These are phyloP conservation scores for Hamiltosporidium magnivora DNA, from an alignment of 371 early-diverging fungal genomes.

Conservation along the genomic window DNA sequence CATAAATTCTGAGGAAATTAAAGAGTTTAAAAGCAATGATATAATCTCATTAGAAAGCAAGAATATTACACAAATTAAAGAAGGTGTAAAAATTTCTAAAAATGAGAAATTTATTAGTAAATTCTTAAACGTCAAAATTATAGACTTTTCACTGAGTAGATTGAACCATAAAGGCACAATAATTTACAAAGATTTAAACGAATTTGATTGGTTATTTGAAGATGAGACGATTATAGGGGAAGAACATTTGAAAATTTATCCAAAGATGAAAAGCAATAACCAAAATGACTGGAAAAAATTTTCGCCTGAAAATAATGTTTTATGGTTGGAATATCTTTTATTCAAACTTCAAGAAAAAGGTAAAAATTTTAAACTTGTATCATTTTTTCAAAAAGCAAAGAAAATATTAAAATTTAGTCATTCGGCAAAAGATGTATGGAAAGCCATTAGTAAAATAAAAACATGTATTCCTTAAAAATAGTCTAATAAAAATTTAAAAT, in stretches of 20 bases:
- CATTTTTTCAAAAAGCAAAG: no score
- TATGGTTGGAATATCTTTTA: constrained; percentile 46
- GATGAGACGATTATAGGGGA: constrained; percentile 22
- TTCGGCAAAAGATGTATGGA: no score
- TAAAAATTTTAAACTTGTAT: neutral
- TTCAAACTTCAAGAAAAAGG: constrained; percentile 2
- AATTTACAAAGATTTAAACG: constrained; percentile 37
- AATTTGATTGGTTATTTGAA: constrained; percentile 36
- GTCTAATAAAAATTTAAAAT: no score
- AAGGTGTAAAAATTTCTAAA: neutral
- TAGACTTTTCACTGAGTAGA: constrained; percentile 43
- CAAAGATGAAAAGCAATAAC: constrained; percentile 21
- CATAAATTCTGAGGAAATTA: neutral
- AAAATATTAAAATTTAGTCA: no score
- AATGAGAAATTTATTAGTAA: neutral
- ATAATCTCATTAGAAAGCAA: neutral
- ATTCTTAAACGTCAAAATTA: constrained; percentile 12
- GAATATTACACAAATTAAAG: neutral
- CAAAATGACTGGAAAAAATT: constrained; percentile 23
- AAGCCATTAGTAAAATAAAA: no score
- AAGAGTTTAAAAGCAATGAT: neutral
- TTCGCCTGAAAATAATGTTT: constrained; percentile 25
- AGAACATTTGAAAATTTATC: constrained; percentile 43
- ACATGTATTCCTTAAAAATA: no score
- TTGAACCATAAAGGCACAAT: constrained; percentile 10